phyloP scores from a whole-genome alignment of 768 basidiomycete genomes.

The Hericium coralloides region DNA sequence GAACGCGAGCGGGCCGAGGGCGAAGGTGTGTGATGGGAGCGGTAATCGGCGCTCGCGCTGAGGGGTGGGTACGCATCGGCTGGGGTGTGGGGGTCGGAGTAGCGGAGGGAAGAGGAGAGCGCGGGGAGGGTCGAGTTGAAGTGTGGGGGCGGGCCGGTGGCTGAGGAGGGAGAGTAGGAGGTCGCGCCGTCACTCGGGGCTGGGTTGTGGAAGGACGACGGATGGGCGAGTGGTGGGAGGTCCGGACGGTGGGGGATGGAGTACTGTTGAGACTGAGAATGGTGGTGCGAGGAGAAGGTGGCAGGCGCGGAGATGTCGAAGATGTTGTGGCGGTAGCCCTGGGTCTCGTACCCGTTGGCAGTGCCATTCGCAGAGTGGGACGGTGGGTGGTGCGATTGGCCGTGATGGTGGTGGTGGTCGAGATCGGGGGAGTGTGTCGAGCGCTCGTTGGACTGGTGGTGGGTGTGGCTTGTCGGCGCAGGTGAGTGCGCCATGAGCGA shows the following conservation, averaged over 20 bases:
- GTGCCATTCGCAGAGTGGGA: constrained; percentile 22
- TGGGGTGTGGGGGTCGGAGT: constrained; percentile 22
- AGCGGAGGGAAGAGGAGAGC: constrained; percentile 26
- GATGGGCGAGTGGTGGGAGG: constrained; percentile 11
- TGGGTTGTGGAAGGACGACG: constrained; percentile 22
- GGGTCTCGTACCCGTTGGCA: background rate
- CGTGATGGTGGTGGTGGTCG: constrained; percentile 15
- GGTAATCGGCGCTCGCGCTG: background rate
- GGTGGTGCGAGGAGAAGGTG: constrained; percentile 23
- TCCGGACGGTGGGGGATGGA: constrained; percentile 15
- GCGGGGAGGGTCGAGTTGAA: constrained; percentile 28
- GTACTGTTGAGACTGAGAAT: constrained; percentile 22
- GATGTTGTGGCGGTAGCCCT: constrained; percentile 37
- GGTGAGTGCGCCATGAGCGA: constrained; percentile 38
- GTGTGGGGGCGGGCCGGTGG: constrained; percentile 14
- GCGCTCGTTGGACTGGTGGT: constrained; percentile 31
- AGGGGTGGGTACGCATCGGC: constrained; percentile 15
- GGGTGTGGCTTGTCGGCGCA: constrained; percentile 13
- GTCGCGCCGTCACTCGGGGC: constrained; percentile 11
- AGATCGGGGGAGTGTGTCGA: constrained; percentile 28
- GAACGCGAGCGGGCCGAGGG: constrained; percentile 24
- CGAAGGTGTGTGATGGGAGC: background rate
- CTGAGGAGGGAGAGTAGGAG: background rate
- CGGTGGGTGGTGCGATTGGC: constrained; percentile 19
- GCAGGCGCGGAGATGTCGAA: constrained; percentile 52